Evolutionary conservation across 2,329 filamentous ascomycete species (phyloP).

Genomic region (Trichoderma cornu-damae): DNA sequence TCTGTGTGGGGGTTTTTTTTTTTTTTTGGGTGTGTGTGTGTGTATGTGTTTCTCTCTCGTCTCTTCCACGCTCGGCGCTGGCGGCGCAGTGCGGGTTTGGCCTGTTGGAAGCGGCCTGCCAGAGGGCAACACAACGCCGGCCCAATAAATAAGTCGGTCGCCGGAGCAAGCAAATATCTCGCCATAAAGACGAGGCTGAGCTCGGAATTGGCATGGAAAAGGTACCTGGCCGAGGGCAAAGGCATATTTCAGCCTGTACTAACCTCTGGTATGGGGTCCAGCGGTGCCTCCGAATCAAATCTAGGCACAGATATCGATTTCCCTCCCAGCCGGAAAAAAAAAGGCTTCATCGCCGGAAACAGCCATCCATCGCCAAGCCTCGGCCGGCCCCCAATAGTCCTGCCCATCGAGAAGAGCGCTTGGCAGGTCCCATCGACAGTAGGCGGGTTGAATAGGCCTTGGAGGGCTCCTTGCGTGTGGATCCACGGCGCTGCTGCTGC

Average conservation of each 20-base stretch:
- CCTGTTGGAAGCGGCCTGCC: not conserved
- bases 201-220: too few relatives aligned
- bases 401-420: too few relatives aligned
- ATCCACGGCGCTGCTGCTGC: not conserved
- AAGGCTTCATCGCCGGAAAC: too few relatives aligned
- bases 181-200: not conserved
- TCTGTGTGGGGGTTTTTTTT: constrained; percentile 5
- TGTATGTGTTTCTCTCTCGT: not conserved
- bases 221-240: too few relatives aligned
- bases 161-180: not conserved
- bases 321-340: too few relatives aligned
- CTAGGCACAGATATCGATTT: not conserved
- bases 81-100: not conserved
- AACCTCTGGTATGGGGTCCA: too few relatives aligned
- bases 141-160: not conserved
- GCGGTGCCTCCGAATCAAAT: too few relatives aligned
- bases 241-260: not conserved
- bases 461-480: not conserved
- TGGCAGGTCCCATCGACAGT: too few relatives aligned
- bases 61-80: not conserved
- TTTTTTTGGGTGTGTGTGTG: too few relatives aligned
- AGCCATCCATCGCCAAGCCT: too few relatives aligned
- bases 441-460: too few relatives aligned
- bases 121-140: not conserved
- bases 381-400: too few relatives aligned